Evolutionary conservation across 768 basidiomycete species (phyloP), one percentile per base, ranked within the genome.

Genomic region (Rhodotorula sphaerocarpa): DNA sequence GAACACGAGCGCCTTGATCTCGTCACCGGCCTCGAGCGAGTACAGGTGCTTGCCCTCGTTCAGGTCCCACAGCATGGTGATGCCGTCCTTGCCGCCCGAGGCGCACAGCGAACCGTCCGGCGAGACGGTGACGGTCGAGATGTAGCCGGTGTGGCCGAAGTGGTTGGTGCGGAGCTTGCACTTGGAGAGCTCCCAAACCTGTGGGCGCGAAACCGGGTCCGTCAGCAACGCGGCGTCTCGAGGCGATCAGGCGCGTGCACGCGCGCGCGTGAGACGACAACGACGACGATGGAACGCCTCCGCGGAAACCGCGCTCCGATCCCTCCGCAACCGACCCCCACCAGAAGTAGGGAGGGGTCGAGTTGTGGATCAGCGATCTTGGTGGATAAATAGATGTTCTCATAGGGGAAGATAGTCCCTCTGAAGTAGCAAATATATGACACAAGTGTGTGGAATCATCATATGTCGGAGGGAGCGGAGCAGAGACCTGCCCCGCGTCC

Each of bases 131-230:
- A 99, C 79, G 72, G 93, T 91, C 82, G 91, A 96, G 79, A 99
- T 91, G 82, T 96, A 97, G 68, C 93, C 95, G 54, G 88, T 93
- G 82, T 99, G 95, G 70, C 95, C 95, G 76, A 89, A 90, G 82
- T 99, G 95, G 83, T 97, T 97, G 79, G 95, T 97, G 84, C 91
- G 90, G 77, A 99, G 84, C 81, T 99, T 97, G 86, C 96, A 97
- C 79, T 96, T 95, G 77, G 88, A 88, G 65, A 97, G 86, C 77
- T 99, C 95, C 95, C 95, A 99, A 71, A 99, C 95, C 93, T 99
- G 69, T n/a, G 27, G 27, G 33, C 23, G 23, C n/a, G 45, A 45
- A 27, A 28, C 55, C 11, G n/a, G 28, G 48, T 18, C 54, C 69
- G 63, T 74, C 50, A 72, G 63, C 34, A 31, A n/a, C n/a, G n/a